Evolutionary conservation across 2,329 filamentous ascomycete species (phyloP).

Genomic region (Tothia fuscella): DNA sequence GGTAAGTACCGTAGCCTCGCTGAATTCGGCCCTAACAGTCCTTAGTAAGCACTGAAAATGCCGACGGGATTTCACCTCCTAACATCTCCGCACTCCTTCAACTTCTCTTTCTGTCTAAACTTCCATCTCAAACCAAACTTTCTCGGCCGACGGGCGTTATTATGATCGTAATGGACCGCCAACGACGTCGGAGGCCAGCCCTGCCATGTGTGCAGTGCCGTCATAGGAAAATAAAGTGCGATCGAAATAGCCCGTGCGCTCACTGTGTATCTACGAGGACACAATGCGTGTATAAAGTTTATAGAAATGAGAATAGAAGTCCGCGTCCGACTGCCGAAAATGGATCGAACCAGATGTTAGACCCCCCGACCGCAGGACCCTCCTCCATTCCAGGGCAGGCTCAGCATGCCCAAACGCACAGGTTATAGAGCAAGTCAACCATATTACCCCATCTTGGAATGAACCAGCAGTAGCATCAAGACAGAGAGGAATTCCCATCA

Average conservation of each 20-base stretch:
- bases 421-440: neutral
- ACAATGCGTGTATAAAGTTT: neutral
- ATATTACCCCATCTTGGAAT: neutral
- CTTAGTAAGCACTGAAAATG: too few relatives aligned
- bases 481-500: neutral
- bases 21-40: too few relatives aligned
- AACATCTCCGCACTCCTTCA: neutral
- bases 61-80: neutral
- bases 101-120: neutral
- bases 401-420: neutral
- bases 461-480: neutral
- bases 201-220: slow-evolving; percentile 10
- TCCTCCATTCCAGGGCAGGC: neutral
- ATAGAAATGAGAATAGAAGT: neutral
- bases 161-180: neutral
- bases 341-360: neutral
- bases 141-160: neutral
- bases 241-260: slow-evolving; percentile 7
- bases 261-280: neutral
- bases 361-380: neutral
- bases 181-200: slow-evolving; percentile 7
- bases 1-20: too few relatives aligned
- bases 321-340: neutral
- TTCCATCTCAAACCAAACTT: neutral
- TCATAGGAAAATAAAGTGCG: slow-evolving; percentile 10